Evolutionary conservation across 2,329 filamentous ascomycete genomes (phyloP).

Genomic region (Polytolypa hystricis): DNA sequence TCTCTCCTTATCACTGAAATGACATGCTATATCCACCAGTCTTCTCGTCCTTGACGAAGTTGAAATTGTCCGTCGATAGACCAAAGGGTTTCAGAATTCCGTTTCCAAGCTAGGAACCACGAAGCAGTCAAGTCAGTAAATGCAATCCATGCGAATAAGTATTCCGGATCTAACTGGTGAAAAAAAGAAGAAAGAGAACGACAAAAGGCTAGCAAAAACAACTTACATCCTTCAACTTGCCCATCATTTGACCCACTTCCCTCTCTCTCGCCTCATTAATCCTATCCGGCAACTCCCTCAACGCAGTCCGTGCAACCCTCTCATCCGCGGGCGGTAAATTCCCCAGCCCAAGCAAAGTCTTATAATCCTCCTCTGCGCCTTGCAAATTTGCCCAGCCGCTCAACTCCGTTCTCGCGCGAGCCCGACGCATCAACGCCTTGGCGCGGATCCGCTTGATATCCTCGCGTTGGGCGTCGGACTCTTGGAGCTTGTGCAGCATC

Average conservation of each 20-base stretch:
- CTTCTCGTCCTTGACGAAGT: conserved; percentile 82
- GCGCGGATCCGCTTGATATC: conserved; percentile 67
- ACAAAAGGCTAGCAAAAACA: not conserved
- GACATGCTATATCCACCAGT: conserved; percentile 92
- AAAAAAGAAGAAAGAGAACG: not conserved
- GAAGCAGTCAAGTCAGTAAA: conserved; percentile 13
- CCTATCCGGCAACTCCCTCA: conserved; percentile 53
- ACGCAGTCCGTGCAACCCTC: conserved; percentile 55
- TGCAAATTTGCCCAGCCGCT: conserved; percentile 72
- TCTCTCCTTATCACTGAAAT: conserved; percentile 44
- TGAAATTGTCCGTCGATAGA: conserved; percentile 84
- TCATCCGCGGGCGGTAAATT: conserved; percentile 56
- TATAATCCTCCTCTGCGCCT: conserved; percentile 72
- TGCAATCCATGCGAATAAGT: too few species aligned
- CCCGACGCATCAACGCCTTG: conserved; percentile 73
- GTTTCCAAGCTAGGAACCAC: conserved; percentile 69
- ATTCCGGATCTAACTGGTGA: not conserved
- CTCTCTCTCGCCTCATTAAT: conserved; percentile 70
- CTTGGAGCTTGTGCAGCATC: conserved; percentile 32
- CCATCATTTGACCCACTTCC: conserved; percentile 96
- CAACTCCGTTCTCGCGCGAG: conserved; percentile 58
- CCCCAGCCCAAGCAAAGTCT: conserved; percentile 46
- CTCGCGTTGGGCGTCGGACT: conserved; percentile 38
- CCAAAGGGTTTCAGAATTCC: conserved; percentile 88
- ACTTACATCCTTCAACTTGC: conserved; percentile 71